Evolutionary conservation across 345 rosid genomes (phyloP).

Genomic region (Gossypium arboreum): DNA sequence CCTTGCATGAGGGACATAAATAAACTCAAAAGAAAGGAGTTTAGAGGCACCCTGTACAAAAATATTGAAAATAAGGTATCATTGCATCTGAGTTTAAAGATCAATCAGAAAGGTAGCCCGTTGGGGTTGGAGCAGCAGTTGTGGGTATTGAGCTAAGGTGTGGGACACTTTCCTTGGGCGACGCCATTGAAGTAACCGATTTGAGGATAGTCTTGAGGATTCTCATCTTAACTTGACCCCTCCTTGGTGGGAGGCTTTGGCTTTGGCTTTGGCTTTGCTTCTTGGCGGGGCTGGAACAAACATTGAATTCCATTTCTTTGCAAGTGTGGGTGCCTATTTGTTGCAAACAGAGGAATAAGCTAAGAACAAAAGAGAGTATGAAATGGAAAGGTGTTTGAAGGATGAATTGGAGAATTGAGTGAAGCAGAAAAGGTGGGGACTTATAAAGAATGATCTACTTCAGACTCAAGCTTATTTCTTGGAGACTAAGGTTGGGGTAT

Average conservation of each 20-base stretch:
- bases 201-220: neutral
- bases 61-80: neutral
- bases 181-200: neutral
- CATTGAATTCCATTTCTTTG: neutral
- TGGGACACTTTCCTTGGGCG: neutral
- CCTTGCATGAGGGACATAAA: neutral
- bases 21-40: neutral
- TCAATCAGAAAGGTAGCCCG: neutral
- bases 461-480: neutral
- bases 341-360: neutral
- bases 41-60: neutral
- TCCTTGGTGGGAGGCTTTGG: neutral
- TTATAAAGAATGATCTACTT: neutral
- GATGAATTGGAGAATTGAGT: neutral
- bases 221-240: slow-evolving; percentile 7
- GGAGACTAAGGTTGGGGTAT: neutral
- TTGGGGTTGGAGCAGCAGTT: slow-evolving; percentile 6
- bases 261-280: neutral
- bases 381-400: neutral
- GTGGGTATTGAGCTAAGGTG: neutral
- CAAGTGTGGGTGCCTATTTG: neutral
- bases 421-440: neutral
- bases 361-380: neutral
- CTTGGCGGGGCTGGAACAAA: neutral
- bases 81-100: neutral